Base-by-base conservation (phyloP, 768 basidiomycete genomes). In the Rhodotorula sphaerocarpa region DNA sequence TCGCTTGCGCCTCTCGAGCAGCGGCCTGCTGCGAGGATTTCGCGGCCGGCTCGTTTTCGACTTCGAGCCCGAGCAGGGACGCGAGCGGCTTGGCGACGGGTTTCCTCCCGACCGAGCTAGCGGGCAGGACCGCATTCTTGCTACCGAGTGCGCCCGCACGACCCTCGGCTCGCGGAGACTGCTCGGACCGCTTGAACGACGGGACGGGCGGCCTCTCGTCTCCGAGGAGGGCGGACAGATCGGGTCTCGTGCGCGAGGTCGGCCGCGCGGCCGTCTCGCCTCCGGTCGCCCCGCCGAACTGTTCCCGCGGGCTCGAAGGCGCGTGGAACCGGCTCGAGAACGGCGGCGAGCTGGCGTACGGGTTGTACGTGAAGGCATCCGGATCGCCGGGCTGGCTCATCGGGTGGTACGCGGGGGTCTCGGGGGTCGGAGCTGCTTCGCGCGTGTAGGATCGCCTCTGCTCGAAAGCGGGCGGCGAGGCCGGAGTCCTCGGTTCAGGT, bases 61-160 rank as follows among this genome's bases (percentile, higher is more conserved):
- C 59, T 25, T 58, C 62, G 20, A 69, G n/a, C 4, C 67, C 67
- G 6, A 69, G 41, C 39, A 69, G 20, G 20, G 67, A 44, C 14
- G 67, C 67, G n/a, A 69, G 41, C 23, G 63, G 53, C 12, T 59
- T 58, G n/a, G 53, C 59, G 5, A 59, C 67, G 14, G 54, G 43
- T 41, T 62, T 61, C 53, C 53, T 46, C 25, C 67, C 67, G 12
- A 69, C 50, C 36, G 56, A 54, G 15, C 57, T 41, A 21, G 52
- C 50, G 1, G 61, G 61, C 11, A 69, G 45, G 6, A 65, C 55
- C 9, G 53, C 57, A 15, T 34, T 53, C 44, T 61, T 56, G 36
- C 53, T 57, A 2, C 50, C 45, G 34, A 56, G 36, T 25, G 53
- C 44, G 1, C 57, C 57, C 15, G 48, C 21, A 11, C 21, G 2